phyloP scores from a whole-genome alignment of 164 flowering plant species.

The Berberis thunbergii region DNA sequence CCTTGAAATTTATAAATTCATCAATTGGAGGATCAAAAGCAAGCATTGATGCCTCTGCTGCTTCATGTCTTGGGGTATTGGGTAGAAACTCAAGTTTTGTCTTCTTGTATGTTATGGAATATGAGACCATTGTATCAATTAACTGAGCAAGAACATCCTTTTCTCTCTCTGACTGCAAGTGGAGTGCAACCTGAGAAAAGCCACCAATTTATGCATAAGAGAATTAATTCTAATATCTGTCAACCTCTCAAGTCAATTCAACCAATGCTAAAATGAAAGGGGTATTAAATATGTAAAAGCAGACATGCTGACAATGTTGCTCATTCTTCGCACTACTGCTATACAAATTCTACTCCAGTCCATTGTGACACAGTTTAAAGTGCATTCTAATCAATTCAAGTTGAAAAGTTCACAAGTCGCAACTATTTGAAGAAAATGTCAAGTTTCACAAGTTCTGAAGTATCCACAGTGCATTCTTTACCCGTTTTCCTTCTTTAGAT shows the following conservation, averaged over 20 bases:
- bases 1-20: slow-evolving; percentile 72
- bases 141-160: slow-evolving; percentile 52
- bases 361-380: too few species aligned
- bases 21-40: slow-evolving; percentile 67
- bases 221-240: not conserved
- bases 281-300: not conserved
- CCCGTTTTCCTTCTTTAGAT: too few species aligned
- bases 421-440: too few species aligned
- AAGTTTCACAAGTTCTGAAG: too few species aligned
- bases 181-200: slow-evolving; percentile 62
- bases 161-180: slow-evolving; percentile 73
- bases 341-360: too few species aligned
- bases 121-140: slow-evolving; percentile 72
- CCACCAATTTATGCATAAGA: not conserved
- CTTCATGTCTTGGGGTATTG: slow-evolving; percentile 33
- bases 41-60: slow-evolving; percentile 44
- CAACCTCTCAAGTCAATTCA: not conserved
- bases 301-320: too few species aligned
- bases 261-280: not conserved
- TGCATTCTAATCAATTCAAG: too few species aligned
- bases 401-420: too few species aligned
- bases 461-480: too few species aligned
- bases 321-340: too few species aligned
- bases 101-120: slow-evolving; percentile 69
- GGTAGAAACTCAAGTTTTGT: slow-evolving; percentile 33